Conservation (phyloP, 148 eudicot species). For the Rhododendron ovatum region DNA sequence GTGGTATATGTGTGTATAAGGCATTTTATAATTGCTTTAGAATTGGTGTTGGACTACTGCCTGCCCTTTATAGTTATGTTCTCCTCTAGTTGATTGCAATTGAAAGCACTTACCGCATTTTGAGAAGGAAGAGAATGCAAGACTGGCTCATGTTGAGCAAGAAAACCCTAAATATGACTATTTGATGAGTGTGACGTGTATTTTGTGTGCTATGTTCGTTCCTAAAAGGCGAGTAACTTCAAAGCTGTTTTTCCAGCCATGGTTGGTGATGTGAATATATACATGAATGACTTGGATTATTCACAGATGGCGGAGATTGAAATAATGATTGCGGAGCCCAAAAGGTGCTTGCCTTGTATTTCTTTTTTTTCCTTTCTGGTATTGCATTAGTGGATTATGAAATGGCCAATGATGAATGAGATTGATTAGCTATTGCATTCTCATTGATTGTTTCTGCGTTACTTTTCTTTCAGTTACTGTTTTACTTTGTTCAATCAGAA, state of each 20-base stretch:
- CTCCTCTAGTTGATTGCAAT: not conserved
- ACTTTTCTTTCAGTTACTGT: not conserved
- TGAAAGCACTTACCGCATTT: not conserved
- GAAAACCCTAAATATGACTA: not conserved
- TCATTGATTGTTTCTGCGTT: not conserved
- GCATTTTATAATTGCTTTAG: not conserved
- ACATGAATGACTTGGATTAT: slow-evolving; percentile 91
- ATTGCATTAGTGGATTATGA: not conserved
- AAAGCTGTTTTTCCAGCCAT: slow-evolving; percentile 17
- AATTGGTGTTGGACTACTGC: not conserved
- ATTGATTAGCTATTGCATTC: not conserved
- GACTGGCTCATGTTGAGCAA: not conserved
- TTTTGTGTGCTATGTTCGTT: not conserved
- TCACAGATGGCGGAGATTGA: slow-evolving; percentile 73
- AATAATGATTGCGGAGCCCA: slow-evolving; percentile 91
- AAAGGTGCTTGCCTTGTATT: slow-evolving; percentile 29
- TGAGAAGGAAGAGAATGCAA: not conserved
- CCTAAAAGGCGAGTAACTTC: not conserved
- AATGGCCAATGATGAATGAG: not conserved
- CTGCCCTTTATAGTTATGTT: not conserved
- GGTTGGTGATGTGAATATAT: slow-evolving; percentile 95
- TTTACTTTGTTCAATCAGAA: not conserved
- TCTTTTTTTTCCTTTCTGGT: not conserved
- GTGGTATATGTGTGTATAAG: not conserved
- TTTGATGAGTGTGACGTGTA: not conserved